Evolutionary conservation across 139 green algal genomes (phyloP).

Genomic region (Nannochloris sp.): DNA sequence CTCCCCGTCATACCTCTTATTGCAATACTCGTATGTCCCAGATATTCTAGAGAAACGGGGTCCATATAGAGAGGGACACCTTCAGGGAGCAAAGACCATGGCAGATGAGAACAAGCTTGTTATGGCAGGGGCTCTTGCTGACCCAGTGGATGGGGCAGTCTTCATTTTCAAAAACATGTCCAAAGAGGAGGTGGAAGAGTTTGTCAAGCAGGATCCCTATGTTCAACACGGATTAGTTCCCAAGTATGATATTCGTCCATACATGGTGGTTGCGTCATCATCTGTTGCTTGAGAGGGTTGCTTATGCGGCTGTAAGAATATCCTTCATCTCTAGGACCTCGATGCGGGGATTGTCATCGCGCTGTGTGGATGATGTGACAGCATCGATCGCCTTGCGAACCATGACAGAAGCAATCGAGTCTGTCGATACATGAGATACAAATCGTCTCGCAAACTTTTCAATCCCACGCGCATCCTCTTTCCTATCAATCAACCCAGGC

Average conservation of each 20-base stretch:
- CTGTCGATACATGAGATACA: neutral
- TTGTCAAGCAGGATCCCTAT: conserved; percentile 64
- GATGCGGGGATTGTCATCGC: neutral
- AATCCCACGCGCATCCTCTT: neutral
- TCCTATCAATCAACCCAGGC: conserved; percentile 22
- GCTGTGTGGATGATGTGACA: neutral
- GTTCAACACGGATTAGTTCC: conserved; percentile 56
- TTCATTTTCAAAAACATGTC: conserved; percentile 51
- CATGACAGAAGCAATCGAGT: neutral
- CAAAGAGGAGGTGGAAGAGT: conserved; percentile 55
- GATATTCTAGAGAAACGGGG: conserved; percentile 69
- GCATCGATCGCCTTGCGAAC: neutral
- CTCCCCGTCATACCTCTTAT: conserved; percentile 18
- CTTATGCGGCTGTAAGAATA: neutral
- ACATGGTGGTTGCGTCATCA: conserved; percentile 19
- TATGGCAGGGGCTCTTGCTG: conserved; percentile 50
- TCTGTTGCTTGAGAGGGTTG: too few species aligned
- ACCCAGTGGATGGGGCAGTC: conserved; percentile 50
- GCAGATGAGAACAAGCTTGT: conserved; percentile 51
- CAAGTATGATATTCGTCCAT: conserved; percentile 32
- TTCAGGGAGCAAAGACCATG: conserved; percentile 47
- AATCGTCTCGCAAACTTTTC: conserved; percentile 2
- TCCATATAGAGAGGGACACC: conserved; percentile 52
- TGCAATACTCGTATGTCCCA: conserved; percentile 54
- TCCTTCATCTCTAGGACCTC: conserved; percentile 9